Percentiles rank a stretch among this genome's conserved stretches.
Evolutionary conservation across 768 basidiomycete species (phyloP).

Genomic region (Boletales sp.): DNA sequence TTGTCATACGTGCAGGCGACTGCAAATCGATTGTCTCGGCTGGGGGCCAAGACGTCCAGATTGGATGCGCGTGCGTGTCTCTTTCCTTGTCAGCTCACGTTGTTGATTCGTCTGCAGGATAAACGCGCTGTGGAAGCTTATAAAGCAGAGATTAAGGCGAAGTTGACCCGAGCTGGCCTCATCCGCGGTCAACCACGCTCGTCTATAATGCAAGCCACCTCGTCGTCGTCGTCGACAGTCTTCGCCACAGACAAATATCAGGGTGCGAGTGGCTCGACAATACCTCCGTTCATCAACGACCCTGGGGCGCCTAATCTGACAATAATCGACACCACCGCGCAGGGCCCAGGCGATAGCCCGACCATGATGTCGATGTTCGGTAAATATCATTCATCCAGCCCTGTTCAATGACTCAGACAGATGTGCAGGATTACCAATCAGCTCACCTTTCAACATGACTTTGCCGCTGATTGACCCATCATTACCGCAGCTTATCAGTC

Average conservation of each 20-base stretch:
- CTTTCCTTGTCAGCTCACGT: conserved; percentile 2
- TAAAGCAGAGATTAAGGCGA: conserved; percentile 81
- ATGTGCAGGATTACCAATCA: conserved; percentile 21
- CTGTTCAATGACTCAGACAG: conserved; percentile 10
- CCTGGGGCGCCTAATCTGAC: conserved; percentile 17
- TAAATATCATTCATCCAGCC: conserved; percentile 5
- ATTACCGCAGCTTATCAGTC: conserved; percentile 26
- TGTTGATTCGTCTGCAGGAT: conserved; percentile 47
- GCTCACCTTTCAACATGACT: conserved; percentile 29
- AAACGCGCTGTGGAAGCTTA: conserved; percentile 79
- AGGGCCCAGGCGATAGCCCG: conserved; percentile 22
- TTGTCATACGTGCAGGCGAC: conserved; percentile 75
- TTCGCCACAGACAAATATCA: conserved; percentile 31
- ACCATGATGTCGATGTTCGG: conserved; percentile 28
- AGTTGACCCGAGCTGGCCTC: conserved; percentile 71
- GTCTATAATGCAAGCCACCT: conserved; percentile 40
- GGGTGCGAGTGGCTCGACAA: conserved; percentile 14
- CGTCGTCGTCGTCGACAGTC: conserved; percentile 31
- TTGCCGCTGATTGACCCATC: conserved; percentile 27
- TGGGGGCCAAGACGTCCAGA: conserved; percentile 86
- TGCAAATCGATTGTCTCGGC: conserved; percentile 78
- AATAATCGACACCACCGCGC: conserved; percentile 16
- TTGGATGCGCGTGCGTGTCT: conserved; percentile 72
- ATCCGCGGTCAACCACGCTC: conserved; percentile 80
- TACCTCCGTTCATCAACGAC: conserved; percentile 22